A percentile compares a stretch with the other conserved stretches of the same genome.
Conservation (phyloP, 1,284 basidiomycete species). For the Fereydounia khargensis region DNA sequence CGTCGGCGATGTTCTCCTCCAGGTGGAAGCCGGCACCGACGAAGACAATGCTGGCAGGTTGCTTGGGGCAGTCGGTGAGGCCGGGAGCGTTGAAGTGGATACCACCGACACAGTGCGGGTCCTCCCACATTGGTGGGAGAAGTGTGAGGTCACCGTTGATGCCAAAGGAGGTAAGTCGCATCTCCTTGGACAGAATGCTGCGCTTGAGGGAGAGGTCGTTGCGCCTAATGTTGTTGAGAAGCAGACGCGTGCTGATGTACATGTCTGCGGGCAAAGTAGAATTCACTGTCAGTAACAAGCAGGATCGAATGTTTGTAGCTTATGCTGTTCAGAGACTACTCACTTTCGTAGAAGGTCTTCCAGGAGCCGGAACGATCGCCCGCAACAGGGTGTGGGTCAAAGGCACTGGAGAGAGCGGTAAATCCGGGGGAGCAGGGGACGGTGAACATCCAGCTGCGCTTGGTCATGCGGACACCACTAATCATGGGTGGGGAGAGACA, state of each 20-base stretch:
- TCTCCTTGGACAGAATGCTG: slow-evolving; percentile 15
- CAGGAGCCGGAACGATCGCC: slow-evolving; percentile 9
- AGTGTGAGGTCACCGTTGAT: slow-evolving; percentile 22
- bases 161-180: slow-evolving; percentile 19
- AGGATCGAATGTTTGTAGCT: too few relatives aligned
- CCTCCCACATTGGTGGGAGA: slow-evolving; percentile 21
- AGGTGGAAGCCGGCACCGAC: slow-evolving; percentile 13
- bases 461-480: slow-evolving; percentile 37
- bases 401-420: slow-evolving; percentile 11
- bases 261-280: not conserved
- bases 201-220: too few relatives aligned
- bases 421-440: slow-evolving; percentile 34
- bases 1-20: slow-evolving; percentile 4
- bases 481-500: slow-evolving; percentile 39
- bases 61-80: slow-evolving; percentile 16
- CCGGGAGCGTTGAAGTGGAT: slow-evolving; percentile 23
- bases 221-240: not conserved
- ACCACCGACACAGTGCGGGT: slow-evolving; percentile 21
- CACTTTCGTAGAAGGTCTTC: slow-evolving; percentile 11
- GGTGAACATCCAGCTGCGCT: slow-evolving; percentile 32
- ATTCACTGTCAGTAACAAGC: not conserved
- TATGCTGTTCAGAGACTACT: not conserved
- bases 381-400: slow-evolving; percentile 35
- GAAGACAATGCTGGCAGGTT: slow-evolving; percentile 20
- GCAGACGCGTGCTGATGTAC: too few relatives aligned